Evolutionary conservation across 768 basidiomycete species (phyloP), one percentile per base, ranked within the genome.

Genomic region (Mrakia frigida): DNA sequence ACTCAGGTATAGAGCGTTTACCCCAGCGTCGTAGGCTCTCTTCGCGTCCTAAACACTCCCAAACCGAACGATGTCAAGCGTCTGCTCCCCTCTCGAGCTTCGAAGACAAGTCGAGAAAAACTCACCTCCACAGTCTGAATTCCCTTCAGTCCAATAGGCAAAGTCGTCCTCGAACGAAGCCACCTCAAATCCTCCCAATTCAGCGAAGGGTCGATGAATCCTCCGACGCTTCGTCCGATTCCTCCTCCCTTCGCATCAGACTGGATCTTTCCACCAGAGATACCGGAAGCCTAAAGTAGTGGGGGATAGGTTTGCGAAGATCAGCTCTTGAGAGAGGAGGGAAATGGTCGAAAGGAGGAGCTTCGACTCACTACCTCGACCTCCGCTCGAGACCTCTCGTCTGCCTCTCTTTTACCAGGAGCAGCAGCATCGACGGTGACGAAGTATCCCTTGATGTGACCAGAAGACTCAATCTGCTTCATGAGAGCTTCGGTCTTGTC

Each of bases 1-100:
- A 0, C 91, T 92, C 13, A 98, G 84, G 74, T 95, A 86, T 78
- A 98, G 93, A 6, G 91, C 95, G 75, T 95, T 90, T 25, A 92
- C 90, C 18, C 93, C 92, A 41, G 90, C 87, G 78, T 94, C 89
- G 25, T 87, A 88, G 39, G 94, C 94, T 65, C 93, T 87, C 59
- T 92, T 88, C 3, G 92, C 93, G 84, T 97, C 95, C 88, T 87
- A 41, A 3, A 35, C 59, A 61, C n/a, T 10, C 31, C 50, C 28
- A 63, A 5, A 61, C 5, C 39, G 25, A 60, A 43, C 37, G 28
- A 28, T 41, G 31, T 60, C 28, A 56, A n/a, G 50, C 33, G 16
- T 4, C 16, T 56, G 53, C 18, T 52, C 21, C 23, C 16, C 0
- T 7, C 13, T 23, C 31, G 3, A 35, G 11, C 59, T 6, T n/a